These are phyloP conservation scores for Stagonosporopsis cucurbitacearum DNA, from an alignment of 2,329 filamentous ascomycete genomes.

Conservation along the genomic window DNA sequence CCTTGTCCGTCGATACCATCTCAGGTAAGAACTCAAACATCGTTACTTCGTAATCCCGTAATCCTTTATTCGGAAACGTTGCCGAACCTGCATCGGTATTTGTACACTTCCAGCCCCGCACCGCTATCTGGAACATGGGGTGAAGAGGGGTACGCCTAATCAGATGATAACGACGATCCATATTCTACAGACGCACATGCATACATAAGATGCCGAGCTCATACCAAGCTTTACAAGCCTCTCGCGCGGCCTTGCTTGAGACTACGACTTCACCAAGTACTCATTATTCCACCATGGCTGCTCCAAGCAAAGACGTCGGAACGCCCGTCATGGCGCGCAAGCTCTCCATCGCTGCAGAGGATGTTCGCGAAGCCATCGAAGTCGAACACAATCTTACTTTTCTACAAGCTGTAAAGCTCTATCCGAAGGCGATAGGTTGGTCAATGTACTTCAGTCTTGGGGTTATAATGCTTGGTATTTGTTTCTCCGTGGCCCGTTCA, in stretches of 20 bases:
- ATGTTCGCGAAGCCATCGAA: constrained; percentile 45
- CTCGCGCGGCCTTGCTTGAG: background rate
- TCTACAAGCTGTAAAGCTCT: constrained; percentile 51
- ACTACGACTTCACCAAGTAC: background rate
- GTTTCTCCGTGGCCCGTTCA: background rate
- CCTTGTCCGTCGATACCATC: background rate
- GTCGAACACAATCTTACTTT: constrained; percentile 47
- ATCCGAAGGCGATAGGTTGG: constrained; percentile 60
- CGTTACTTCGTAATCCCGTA: background rate
- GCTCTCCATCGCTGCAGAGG: constrained; percentile 24
- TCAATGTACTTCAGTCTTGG: constrained; percentile 66
- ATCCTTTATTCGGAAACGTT: constrained; percentile 6
- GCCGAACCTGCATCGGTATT: background rate
- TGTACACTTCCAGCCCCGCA: constrained; percentile 9
- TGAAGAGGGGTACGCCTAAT: constrained; percentile 9
- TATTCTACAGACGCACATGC: background rate
- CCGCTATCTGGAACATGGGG: constrained; percentile 11
- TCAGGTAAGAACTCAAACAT: background rate
- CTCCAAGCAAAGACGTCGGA: constrained; percentile 5
- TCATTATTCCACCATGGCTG: constrained; percentile 7
- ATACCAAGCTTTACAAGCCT: constrained; percentile 9
- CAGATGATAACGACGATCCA: constrained; percentile 14
- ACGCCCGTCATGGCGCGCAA: constrained; percentile 10
- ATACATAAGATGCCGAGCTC: constrained; percentile 14
- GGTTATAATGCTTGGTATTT: constrained; percentile 62